A percentile compares a stretch with the other conserved stretches of the same genome.
These are phyloP conservation scores for Lagerstroemia fauriei DNA, from an alignment of 441 rosid species.

Conservation along the genomic window DNA sequence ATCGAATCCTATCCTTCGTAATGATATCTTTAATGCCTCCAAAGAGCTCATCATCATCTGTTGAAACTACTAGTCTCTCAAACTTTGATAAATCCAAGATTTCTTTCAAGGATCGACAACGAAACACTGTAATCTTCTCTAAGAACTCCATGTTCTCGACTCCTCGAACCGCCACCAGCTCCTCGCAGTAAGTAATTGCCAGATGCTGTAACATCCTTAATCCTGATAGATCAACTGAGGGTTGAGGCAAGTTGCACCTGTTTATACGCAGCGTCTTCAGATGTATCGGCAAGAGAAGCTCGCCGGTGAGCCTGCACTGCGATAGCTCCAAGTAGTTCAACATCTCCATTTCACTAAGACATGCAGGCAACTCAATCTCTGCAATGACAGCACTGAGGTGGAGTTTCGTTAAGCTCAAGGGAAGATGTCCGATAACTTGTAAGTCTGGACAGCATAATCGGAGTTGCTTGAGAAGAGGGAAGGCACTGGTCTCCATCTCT, in stretches of 20 bases:
- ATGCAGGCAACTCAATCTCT: neutral
- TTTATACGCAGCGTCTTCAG: neutral
- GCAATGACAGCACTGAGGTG: neutral
- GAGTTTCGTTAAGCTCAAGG: neutral
- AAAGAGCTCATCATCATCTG: too few species aligned
- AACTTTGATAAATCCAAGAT: too few species aligned
- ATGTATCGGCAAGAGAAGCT: neutral
- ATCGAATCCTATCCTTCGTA: too few species aligned
- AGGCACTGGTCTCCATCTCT: neutral
- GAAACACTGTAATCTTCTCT: too few species aligned
- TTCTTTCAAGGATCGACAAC: too few species aligned
- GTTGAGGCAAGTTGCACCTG: neutral
- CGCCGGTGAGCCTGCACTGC: neutral
- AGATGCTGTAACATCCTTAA: too few species aligned
- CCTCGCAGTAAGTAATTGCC: too few species aligned
- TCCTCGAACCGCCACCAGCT: too few species aligned
- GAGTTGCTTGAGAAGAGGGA: neutral
- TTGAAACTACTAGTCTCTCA: too few species aligned
- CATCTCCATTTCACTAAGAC: neutral
- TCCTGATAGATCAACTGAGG: neutral
- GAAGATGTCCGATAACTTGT: neutral
- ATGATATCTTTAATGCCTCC: too few species aligned
- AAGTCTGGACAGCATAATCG: neutral
- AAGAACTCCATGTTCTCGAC: too few species aligned
- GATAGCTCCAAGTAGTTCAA: neutral